phyloP scores from a whole-genome alignment of 2,329 filamentous ascomycete species.

The Sporothrix pallida region DNA sequence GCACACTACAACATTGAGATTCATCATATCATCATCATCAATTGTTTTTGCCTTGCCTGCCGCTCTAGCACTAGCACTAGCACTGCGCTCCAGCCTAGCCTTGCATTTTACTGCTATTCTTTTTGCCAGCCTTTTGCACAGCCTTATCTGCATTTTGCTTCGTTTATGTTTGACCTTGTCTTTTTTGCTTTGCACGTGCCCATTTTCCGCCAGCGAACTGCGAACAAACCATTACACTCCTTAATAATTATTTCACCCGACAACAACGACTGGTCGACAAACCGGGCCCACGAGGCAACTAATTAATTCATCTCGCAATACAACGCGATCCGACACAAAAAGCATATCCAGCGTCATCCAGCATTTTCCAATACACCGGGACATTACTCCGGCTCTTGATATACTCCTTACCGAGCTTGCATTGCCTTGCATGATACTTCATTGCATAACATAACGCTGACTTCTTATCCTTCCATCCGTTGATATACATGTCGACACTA shows the following conservation, averaged over 20 bases:
- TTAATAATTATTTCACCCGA: neutral
- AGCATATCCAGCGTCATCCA: neutral
- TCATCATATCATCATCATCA: constrained; percentile 14
- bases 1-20: constrained; percentile 9
- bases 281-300: neutral
- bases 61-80: too few species aligned
- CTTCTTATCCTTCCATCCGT: neutral
- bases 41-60: constrained; percentile 9
- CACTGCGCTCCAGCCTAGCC: constrained; percentile 27
- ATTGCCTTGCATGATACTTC: neutral
- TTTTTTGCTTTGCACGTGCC: constrained; percentile 10
- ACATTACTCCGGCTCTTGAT: neutral
- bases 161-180: constrained; percentile 11
- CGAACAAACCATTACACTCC: constrained; percentile 10
- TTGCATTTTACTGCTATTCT: neutral
- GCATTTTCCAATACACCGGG: neutral
- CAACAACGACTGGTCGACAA: neutral
- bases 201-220: neutral
- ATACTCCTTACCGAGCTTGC: neutral
- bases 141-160: neutral
- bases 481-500: neutral
- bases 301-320: neutral
- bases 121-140: constrained; percentile 18
- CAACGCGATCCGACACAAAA: neutral
- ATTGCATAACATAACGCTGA: neutral